phyloP scores from a whole-genome alignment of 2,329 filamentous ascomycete species.

The Neoascochyta sp. region DNA sequence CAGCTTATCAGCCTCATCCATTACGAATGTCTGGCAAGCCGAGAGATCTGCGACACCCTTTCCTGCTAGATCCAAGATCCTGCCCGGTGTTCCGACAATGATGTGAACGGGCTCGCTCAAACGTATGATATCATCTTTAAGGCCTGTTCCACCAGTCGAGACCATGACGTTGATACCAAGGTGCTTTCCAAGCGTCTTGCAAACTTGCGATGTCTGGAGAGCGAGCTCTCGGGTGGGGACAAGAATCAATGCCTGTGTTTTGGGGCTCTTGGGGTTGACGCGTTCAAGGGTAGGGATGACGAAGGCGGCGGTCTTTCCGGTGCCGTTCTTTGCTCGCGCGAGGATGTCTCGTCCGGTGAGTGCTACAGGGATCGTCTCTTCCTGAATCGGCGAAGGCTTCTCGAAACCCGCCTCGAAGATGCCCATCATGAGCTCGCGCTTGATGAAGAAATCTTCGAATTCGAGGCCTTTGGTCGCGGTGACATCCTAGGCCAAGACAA shows the following conservation, averaged over 20 bases:
- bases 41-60: slow-evolving; percentile 96
- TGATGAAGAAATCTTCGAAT: slow-evolving; percentile 95
- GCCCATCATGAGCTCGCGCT: slow-evolving; percentile 94
- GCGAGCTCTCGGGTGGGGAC: slow-evolving; percentile 96
- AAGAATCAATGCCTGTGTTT: slow-evolving; percentile 93
- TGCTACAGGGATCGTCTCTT: slow-evolving; percentile 96
- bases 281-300: slow-evolving; percentile 92
- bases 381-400: slow-evolving; percentile 97
- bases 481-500: slow-evolving; percentile 69
- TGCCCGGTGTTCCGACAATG: slow-evolving; percentile 92
- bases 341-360: slow-evolving; percentile 93
- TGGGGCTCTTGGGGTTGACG: slow-evolving; percentile 93
- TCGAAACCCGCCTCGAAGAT: slow-evolving; percentile 99
- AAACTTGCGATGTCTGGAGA: slow-evolving; percentile 97
- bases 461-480: slow-evolving; percentile 96
- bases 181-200: slow-evolving; percentile 97
- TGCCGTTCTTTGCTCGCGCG: slow-evolving; percentile 96
- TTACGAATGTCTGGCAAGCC: slow-evolving; percentile 96
- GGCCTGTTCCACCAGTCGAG: slow-evolving; percentile 89
- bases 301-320: slow-evolving; percentile 96
- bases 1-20: slow-evolving; percentile 99
- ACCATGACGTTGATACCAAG: slow-evolving; percentile 99
- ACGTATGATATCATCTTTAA: slow-evolving; percentile 95
- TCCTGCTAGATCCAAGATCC: slow-evolving; percentile 92
- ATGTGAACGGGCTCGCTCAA: slow-evolving; percentile 94